Evolutionary conservation across 2,329 filamentous ascomycete species (phyloP).

Genomic region (Fusarium zealandicum): DNA sequence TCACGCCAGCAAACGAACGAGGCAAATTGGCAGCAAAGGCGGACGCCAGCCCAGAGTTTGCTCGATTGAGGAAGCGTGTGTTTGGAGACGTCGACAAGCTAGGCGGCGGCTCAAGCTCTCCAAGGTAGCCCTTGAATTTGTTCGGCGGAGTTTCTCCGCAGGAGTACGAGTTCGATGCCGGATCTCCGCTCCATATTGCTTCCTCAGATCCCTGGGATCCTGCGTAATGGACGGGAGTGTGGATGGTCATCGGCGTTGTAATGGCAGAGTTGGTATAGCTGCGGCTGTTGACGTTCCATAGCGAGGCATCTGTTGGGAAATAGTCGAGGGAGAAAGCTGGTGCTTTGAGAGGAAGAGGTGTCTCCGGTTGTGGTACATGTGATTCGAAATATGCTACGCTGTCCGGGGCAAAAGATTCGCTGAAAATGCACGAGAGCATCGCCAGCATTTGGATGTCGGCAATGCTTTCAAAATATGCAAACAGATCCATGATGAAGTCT

Average conservation of each 20-base stretch:
- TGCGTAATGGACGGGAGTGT: constrained; percentile 62
- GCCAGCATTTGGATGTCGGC: constrained; percentile 75
- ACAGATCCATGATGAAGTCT: constrained; percentile 67
- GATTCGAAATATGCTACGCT: constrained; percentile 65
- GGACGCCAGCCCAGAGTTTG: constrained; percentile 63
- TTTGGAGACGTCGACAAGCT: constrained; percentile 68
- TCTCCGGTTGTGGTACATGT: constrained; percentile 64
- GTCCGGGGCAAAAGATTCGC: constrained; percentile 64
- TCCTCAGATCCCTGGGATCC: constrained; percentile 67
- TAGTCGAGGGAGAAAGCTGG: constrained; percentile 73
- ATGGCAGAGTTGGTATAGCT: constrained; percentile 62
- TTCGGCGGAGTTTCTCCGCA: constrained; percentile 68
- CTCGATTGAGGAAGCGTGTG: constrained; percentile 59
- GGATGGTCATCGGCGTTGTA: constrained; percentile 64
- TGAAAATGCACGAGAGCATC: constrained; percentile 75
- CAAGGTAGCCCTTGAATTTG: constrained; percentile 55
- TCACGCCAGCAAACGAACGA: constrained; percentile 50
- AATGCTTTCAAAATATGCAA: constrained; percentile 67
- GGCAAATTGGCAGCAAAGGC: constrained; percentile 64
- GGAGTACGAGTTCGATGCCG: constrained; percentile 65
- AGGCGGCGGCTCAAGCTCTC: constrained; percentile 56
- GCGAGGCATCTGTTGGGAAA: constrained; percentile 64
- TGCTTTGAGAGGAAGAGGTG: constrained; percentile 69
- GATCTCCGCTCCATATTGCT: constrained; percentile 59
- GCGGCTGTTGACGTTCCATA: constrained; percentile 60